These are phyloP conservation scores for Cryptococcus depauperatus DNA, from an alignment of 1,284 basidiomycete species.

Conservation along the genomic window DNA sequence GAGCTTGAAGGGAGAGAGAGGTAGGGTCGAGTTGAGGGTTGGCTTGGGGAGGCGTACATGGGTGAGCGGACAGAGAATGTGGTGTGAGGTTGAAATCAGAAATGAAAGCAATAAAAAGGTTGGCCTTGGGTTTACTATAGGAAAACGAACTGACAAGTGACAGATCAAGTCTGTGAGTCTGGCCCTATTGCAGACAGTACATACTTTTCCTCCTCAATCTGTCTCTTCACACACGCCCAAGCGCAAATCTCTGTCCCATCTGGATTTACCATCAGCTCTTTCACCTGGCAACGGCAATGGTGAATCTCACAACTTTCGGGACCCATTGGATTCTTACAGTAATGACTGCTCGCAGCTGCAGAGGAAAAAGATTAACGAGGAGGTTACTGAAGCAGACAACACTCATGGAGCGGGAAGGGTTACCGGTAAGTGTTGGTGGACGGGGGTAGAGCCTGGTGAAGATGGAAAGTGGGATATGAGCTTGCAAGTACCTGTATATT, in stretches of 20 bases:
- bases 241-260: constrained; percentile 1
- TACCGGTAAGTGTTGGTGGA: constrained; percentile 81
- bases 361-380: constrained; percentile 53
- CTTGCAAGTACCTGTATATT: constrained; percentile 63
- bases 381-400: constrained; percentile 54
- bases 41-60: constrained; percentile 67
- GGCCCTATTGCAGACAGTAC: constrained; percentile 62
- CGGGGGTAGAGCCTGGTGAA: constrained; percentile 62
- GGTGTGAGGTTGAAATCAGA: constrained; percentile 58
- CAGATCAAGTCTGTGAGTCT: constrained; percentile 60
- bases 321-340: not conserved
- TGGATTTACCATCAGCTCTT: no score
- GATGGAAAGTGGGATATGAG: constrained; percentile 52
- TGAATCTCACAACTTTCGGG: no score
- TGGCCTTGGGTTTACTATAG: constrained; percentile 9
- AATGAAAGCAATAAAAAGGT: constrained; percentile 67
- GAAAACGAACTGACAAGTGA: not conserved
- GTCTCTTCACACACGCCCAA: not conserved
- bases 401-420: constrained; percentile 58
- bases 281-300: no score
- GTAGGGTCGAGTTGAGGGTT: constrained; percentile 65
- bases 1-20: constrained; percentile 56
- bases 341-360: constrained; percentile 21
- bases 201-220: constrained; percentile 53
- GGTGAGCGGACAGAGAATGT: constrained; percentile 78